Conservation (phyloP, 148 eudicot genomes). For the Cornus florida region DNA sequence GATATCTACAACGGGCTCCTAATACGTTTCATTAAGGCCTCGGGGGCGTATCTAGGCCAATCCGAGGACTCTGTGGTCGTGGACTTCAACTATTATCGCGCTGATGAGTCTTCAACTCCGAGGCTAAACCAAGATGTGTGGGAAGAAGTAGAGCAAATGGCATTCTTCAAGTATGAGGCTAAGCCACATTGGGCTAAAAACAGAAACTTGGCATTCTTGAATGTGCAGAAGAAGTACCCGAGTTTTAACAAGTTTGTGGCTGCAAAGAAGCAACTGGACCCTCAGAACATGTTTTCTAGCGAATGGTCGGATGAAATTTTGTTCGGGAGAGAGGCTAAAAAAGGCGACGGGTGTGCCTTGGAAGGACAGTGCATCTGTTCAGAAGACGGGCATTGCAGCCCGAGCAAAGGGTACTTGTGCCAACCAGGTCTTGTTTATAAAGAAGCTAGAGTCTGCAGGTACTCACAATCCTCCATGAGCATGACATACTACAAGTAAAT, state of each 20-base stretch:
- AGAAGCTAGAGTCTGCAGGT: conserved; percentile 71
- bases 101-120: conserved; percentile 49
- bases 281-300: conserved; percentile 55
- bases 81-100: conserved; percentile 69
- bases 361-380: conserved; percentile 78
- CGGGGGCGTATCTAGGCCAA: conserved; percentile 59
- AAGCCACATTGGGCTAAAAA: conserved; percentile 93
- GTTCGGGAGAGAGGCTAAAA: conserved; percentile 35
- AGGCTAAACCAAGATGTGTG: conserved; percentile 59
- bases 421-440: conserved; percentile 52
- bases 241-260: conserved; percentile 47
- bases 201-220: conserved; percentile 52
- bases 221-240: conserved; percentile 46
- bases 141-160: conserved; percentile 89
- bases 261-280: conserved; percentile 55
- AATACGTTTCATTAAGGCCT: conserved; percentile 59
- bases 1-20: conserved; percentile 75
- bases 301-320: conserved; percentile 69
- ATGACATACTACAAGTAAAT: background rate
- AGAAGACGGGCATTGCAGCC: conserved; percentile 82
- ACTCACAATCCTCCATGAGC: conserved; percentile 15
- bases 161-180: conserved; percentile 70
- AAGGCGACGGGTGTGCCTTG: conserved; percentile 66
- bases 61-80: conserved; percentile 58
- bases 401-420: conserved; percentile 64